Evolutionary conservation across 139 green algal species (phyloP), one percentile per base, ranked within the genome.

Genomic region (Micractinium sp.): DNA sequence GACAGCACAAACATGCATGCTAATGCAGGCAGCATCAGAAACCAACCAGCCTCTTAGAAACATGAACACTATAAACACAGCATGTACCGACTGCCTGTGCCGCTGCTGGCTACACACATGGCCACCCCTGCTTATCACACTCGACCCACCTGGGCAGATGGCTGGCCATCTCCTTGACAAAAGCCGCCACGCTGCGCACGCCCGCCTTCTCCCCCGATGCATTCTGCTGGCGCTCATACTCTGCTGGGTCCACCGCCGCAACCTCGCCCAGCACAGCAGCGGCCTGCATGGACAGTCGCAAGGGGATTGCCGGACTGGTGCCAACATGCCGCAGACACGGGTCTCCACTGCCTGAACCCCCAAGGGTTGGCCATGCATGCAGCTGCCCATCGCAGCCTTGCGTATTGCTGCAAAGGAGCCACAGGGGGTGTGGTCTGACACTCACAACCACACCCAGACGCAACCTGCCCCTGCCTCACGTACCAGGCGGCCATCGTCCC

Each of bases 211-310:
- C 90, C 13, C 87, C 87, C 41, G 90, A 85, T 27, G 91, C 89
- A 60, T 90, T 90, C 87, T 95, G 92, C 91, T 96, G 94, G 35
- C 92, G 89, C 73, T 96, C 92, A 83, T 96, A 96, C 41, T 92
- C 88, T 12, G 66, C 38, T 2, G 94, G 92, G 66, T 96, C 94
- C n/a, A 95, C 94, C 2, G 82, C 73, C 0, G 93, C 93, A 16
- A 99, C 89, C 88, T 97, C 93, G 5, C 76, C 69, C 77, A 99
- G 71, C 77, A 98, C 83, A 63, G 92, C 93, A 29, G 94, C 89
- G 2, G 90, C 95, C 94, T 96, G 90, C 76, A 75, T 0, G 33
- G 76, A 39, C 41, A 69, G 71, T 33, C 33, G 9, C 31, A 39
- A 2, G 22, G 39, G 0, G 1, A 69, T 3, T 25, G 41, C 22